A percentile compares a stretch with the other conserved stretches of the same genome.
phyloP scores from a whole-genome alignment of 202 grass and related monocot genomes.

The Setaria italica region DNA sequence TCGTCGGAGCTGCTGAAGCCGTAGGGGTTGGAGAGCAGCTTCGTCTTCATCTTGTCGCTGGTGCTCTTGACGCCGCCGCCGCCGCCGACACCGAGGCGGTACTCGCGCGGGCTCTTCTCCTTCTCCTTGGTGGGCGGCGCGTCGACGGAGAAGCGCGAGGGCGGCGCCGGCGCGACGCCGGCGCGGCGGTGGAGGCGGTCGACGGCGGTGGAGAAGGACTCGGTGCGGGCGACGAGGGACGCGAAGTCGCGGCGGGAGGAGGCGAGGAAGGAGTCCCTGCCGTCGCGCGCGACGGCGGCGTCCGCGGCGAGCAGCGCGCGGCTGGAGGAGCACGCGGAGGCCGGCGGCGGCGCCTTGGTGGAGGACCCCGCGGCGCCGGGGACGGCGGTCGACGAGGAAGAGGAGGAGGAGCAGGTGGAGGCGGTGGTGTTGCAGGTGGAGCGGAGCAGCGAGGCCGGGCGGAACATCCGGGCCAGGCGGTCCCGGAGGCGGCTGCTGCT shows the following conservation, averaged over 20 bases:
- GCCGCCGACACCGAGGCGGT: neutral
- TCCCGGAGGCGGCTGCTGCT: constrained; percentile 64
- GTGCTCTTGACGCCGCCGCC: neutral
- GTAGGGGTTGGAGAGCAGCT: constrained; percentile 57
- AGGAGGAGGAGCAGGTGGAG: constrained; percentile 17
- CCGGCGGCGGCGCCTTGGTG: neutral
- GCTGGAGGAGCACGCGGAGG: constrained; percentile 62
- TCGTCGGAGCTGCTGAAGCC: constrained; percentile 63
- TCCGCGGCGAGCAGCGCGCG: constrained; percentile 50
- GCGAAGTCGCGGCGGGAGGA: constrained; percentile 51
- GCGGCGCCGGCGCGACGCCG: neutral
- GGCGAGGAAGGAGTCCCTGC: constrained; percentile 45
- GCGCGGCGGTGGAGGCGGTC: constrained; percentile 42
- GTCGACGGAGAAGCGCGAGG: constrained; percentile 41
- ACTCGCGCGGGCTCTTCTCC: constrained; percentile 37
- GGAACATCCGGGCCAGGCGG: constrained; percentile 67
- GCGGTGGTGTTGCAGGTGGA: constrained; percentile 69
- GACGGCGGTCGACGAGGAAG: neutral
- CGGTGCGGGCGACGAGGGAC: constrained; percentile 38
- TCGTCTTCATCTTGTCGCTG: constrained; percentile 49
- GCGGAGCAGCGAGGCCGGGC: constrained; percentile 56
- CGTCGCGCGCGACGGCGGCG: neutral
- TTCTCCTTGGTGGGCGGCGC: constrained; percentile 13
- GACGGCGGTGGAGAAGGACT: constrained; percentile 57
- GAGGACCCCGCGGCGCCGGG: neutral